Percentiles rank a stretch among this genome's conserved stretches.
Conservation (phyloP, 1,284 basidiomycete genomes). For the Ceratobasidium sp. region DNA sequence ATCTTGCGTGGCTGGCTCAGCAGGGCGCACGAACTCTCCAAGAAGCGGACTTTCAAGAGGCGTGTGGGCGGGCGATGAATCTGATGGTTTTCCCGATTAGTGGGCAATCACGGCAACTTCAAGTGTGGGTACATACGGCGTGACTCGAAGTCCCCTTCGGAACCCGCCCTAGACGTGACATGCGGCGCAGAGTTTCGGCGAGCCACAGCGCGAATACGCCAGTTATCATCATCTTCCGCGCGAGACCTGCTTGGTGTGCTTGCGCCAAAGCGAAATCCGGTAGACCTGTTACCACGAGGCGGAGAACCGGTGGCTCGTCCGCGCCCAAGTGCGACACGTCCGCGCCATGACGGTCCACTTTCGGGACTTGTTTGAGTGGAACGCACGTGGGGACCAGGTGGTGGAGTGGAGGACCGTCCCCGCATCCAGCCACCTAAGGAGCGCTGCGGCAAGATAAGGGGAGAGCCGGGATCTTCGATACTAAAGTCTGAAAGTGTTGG, state of each 20-base stretch:
- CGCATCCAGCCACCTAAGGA: conserved; percentile 17
- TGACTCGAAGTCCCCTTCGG: conserved; percentile 30
- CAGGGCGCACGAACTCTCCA: conserved; percentile 36
- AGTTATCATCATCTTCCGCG: conserved; percentile 38
- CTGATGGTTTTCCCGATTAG: conserved; percentile 26
- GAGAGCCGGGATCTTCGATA: conserved; percentile 43
- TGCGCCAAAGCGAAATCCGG: conserved; percentile 41
- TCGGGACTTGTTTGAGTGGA: conserved; percentile 44
- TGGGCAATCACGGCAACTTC: conserved; percentile 31
- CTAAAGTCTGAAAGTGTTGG: conserved; percentile 43
- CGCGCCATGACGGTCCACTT: conserved; percentile 33
- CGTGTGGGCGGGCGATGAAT: conserved; percentile 40
- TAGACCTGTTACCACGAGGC: conserved; percentile 27
- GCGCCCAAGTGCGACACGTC: conserved; percentile 27
- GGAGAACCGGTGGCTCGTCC: conserved; percentile 41
- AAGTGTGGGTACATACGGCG: conserved; percentile 17
- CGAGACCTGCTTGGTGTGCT: conserved; percentile 21
- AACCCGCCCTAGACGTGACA: conserved; percentile 17
- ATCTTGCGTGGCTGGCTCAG: conserved; percentile 15
- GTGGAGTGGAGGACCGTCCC: conserved; percentile 42
- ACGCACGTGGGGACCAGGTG: conserved; percentile 22
- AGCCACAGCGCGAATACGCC: conserved; percentile 27
- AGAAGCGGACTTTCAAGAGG: conserved; percentile 40
- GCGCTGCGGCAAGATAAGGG: conserved; percentile 17
- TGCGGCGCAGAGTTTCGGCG: conserved; percentile 34